Base-by-base conservation (phyloP, 345 rosid genomes). In the thale cress (Arabidopsis thaliana) region DNA sequence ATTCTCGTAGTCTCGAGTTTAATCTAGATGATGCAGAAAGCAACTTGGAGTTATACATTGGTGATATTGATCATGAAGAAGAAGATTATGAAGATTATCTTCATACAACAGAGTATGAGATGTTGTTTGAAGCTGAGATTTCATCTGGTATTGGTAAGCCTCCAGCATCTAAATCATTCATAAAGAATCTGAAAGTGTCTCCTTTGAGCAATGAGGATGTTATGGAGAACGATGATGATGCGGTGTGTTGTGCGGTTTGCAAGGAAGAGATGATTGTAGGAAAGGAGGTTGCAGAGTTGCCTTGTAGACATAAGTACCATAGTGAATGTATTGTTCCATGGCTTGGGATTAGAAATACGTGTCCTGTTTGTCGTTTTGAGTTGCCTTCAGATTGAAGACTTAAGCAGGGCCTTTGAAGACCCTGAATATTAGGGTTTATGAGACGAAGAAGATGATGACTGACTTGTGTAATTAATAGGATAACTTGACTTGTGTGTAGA, bases 331-430 rank as follows among this genome's bases (percentile, higher is more conserved):
- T 94, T 73, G 69, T 87, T 41, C 92, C 93, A 0, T 94, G 98
- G 98, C 86, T 94, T 34, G 79, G 82, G 8, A 88, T 94, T 36
- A 84, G 97, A 79, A 94, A 86, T 76, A 89, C 98, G 10, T 93
- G 98, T 61, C 98, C 98, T 23, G 93, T 94, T 71, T 94, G 98
- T 82, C 90, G 98, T 33, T 82, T 82, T 69, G 93, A 94, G 81
- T 69, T 91, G 82, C 96, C 93, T 44, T 86, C 96, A 0, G 97
- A 88, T 8, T 67, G 88, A 88, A 67, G 71, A 71, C 82, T 52
- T 52, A 85, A 85, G 10, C 81, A 85, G 3, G 30, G 23, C 41
- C 4, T 60, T 33, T 52, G 40, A 51, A 75, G 73, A 24, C n/a
- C 59, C 3, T 52, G n/a, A 10, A 65, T 25, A 8, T 30, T 59